These are phyloP conservation scores for Daldinia caldariorum DNA, from an alignment of 495 filamentous ascomycete genomes.

Conservation along the genomic window DNA sequence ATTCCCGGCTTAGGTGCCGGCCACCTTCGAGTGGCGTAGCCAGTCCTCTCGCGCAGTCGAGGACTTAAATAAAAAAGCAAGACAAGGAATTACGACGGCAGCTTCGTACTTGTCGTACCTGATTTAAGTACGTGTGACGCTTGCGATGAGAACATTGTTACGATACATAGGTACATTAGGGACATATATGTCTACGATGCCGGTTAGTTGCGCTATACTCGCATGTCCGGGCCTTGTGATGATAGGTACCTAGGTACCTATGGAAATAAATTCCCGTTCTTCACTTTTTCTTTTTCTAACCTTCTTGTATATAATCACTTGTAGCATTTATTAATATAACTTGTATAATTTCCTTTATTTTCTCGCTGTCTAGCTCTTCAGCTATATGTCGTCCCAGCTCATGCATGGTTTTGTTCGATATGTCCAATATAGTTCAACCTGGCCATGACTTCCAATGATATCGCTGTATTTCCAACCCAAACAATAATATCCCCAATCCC, in stretches of 20 bases:
- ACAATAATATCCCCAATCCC: no score
- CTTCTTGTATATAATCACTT: constrained; percentile 14
- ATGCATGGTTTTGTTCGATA: no score
- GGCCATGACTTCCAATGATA: no score
- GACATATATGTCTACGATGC: not conserved
- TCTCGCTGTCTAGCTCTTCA: not conserved
- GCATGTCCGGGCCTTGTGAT: not conserved
- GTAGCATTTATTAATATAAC: constrained; percentile 2
- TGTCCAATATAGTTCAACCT: no score
- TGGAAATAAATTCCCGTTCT: not conserved
- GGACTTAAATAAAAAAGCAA: not conserved
- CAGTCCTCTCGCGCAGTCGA: not conserved
- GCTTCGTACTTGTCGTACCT: not conserved
- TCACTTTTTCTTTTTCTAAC: not conserved
- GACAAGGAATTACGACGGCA: not conserved
- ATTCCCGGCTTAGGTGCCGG: constrained; percentile 64
- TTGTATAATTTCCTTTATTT: not conserved
- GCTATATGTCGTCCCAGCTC: no score
- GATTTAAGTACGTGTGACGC: constrained; percentile 21
- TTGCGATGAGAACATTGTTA: constrained; percentile 8
- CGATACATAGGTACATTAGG: not conserved
- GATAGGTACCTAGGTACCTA: no score
- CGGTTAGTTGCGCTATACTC: not conserved
- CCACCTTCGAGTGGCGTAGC: constrained; percentile 43
- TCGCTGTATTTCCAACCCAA: no score